Evolutionary conservation across 495 filamentous ascomycete genomes (phyloP).

Genomic region (Xylaria palmicola): DNA sequence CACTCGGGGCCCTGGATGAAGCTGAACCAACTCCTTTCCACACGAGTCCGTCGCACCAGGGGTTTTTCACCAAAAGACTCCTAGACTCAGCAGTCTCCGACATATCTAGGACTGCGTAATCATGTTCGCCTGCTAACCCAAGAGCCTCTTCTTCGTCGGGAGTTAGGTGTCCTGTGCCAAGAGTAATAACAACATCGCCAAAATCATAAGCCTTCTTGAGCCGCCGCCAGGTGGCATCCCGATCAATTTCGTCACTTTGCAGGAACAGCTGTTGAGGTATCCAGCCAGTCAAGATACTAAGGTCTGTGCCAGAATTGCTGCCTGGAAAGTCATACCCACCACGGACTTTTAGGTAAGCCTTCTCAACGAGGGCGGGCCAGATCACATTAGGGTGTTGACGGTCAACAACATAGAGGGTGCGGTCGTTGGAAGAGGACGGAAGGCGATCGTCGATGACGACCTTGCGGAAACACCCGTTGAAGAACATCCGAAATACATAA

Average conservation of each 20-base stretch:
- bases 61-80: conserved; percentile 86
- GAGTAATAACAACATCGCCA: conserved; percentile 82
- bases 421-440: conserved; percentile 68
- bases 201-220: conserved; percentile 69
- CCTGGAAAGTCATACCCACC: conserved; percentile 98
- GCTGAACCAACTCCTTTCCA: conserved; percentile 51
- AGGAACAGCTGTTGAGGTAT: conserved; percentile 94
- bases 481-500: conserved; percentile 87
- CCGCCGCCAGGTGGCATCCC: conserved; percentile 73
- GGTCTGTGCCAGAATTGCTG: conserved; percentile 94
- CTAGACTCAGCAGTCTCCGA: conserved; percentile 59
- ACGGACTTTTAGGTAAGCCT: conserved; percentile 94
- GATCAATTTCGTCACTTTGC: conserved; percentile 76
- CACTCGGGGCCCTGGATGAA: conserved; percentile 14
- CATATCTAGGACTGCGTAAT: conserved; percentile 88
- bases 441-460: conserved; percentile 92
- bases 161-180: conserved; percentile 82
- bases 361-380: conserved; percentile 95
- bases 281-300: conserved; percentile 91
- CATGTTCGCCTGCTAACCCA: conserved; percentile 86
- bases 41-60: conserved; percentile 79
- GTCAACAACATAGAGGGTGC: conserved; percentile 84
- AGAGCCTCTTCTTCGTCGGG: conserved; percentile 69
- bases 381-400: conserved; percentile 71
- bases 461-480: conserved; percentile 89